Evolutionary conservation across 1,139 yeast species (phyloP), one percentile per base, ranked within the genome.

Genomic region (Candida tunisiensis): DNA sequence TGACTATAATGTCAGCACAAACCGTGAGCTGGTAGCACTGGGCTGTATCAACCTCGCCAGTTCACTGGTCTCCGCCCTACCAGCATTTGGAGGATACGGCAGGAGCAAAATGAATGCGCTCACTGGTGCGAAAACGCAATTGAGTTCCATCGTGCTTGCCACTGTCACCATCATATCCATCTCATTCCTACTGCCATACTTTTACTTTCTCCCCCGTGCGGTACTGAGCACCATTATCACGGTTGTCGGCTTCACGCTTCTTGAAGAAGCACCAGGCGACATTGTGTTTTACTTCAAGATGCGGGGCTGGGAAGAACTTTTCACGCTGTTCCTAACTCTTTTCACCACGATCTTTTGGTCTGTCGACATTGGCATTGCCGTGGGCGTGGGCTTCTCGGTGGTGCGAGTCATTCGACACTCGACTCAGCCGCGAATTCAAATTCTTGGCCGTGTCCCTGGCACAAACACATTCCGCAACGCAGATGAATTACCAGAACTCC

Each of bases 21-120:
- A 57, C 36, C 51, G 93, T 72, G 34, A 74, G 75, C 20, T 63
- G 58, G 39, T 74, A 34, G 95, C 95, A 0, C 57, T 88, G 25
- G 98, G 98, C 0, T 53, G 67, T 13, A 69, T 78, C 27, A 88
- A 85, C 42, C 37, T 83, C 2, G 54, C 65, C 3, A 74, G 75
- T 2, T 66, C 82, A 2, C 34, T 69, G 13, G 70, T 80, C 40
- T 88, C 93, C 3, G 79, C 88, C 0, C 56, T 88, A 9, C 96
- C 98, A 0, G 72, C 93, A 1, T 85, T 85, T 60, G 98, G 98
- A 3, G 96, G 98, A 0, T 88, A 88, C 45, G 96, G 95, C 2
- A 65, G 98, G 45, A 74, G 92, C 20, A 85, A 79, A 43, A 73
- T 88, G 32, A 88, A 88, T 51, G 79, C 88, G 2, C 58, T 82